Evolutionary conservation across 1,139 yeast genomes (phyloP).

Genomic region (Lodderomyces elongisporus): DNA sequence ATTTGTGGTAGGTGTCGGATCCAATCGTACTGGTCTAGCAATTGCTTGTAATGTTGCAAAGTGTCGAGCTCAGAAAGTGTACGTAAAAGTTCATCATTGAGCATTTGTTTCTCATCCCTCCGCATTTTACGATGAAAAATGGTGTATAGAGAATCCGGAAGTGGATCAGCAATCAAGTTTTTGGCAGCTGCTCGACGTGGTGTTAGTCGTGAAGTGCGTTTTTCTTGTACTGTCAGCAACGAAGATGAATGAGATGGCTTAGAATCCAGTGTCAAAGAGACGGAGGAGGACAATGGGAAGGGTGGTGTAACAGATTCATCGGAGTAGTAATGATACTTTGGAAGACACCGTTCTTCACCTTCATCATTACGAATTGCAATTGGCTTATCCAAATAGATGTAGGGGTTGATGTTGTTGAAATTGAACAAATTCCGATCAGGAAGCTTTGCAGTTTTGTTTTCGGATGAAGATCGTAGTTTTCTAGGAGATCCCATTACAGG

Average conservation of each 20-base stretch:
- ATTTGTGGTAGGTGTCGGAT: constrained; percentile 42
- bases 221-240: too few relatives aligned
- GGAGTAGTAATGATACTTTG: constrained; percentile 1
- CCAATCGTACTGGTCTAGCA: constrained; percentile 56
- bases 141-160: constrained; percentile 42
- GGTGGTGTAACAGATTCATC: too few relatives aligned
- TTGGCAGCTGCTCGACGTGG: too few relatives aligned
- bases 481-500: not conserved
- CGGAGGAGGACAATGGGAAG: too few relatives aligned
- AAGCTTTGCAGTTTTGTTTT: not conserved
- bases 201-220: too few relatives aligned
- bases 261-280: too few relatives aligned
- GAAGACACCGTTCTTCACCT: not conserved
- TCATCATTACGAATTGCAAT: constrained; percentile 14
- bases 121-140: constrained; percentile 59
- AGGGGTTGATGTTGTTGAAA: constrained; percentile 27
- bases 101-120: constrained; percentile 61
- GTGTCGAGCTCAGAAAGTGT: constrained; percentile 49
- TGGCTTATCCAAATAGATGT: constrained; percentile 20
- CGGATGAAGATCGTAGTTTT: not conserved
- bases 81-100: constrained; percentile 50
- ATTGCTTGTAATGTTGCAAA: constrained; percentile 39
- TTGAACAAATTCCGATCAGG: constrained; percentile 19
- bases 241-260: too few relatives aligned
- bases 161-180: constrained; percentile 41